Percentiles rank a stretch among this genome's conserved stretches.
phyloP scores from a whole-genome alignment of 1,139 yeast species.

The Debaryomyces sp. region DNA sequence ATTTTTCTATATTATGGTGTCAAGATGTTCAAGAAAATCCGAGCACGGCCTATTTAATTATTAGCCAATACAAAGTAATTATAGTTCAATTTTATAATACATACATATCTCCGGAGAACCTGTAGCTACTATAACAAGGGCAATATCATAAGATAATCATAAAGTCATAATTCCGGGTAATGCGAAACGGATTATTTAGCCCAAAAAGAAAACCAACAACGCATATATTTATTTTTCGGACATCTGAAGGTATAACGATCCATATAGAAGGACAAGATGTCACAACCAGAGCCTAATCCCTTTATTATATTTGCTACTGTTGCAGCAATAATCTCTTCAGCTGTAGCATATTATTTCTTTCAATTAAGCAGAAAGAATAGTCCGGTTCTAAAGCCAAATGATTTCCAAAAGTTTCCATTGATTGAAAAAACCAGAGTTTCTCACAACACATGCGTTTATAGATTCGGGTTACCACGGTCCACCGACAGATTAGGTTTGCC shows the following conservation, averaged over 20 bases:
- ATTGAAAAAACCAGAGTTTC: slow-evolving; percentile 76
- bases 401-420: slow-evolving; percentile 80
- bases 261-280: slow-evolving; percentile 7
- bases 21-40: neutral
- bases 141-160: neutral
- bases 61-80: neutral
- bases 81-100: neutral
- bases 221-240: slow-evolving; percentile 1
- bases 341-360: slow-evolving; percentile 40
- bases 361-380: slow-evolving; percentile 42
- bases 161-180: slow-evolving; percentile 9
- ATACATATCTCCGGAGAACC: neutral
- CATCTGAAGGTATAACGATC: neutral
- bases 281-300: slow-evolving; percentile 38
- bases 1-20: neutral
- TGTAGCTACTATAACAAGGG: neutral
- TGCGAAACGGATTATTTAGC: neutral
- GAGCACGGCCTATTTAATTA: neutral
- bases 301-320: slow-evolving; percentile 42
- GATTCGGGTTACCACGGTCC: slow-evolving; percentile 80
- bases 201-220: slow-evolving; percentile 1
- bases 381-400: slow-evolving; percentile 64
- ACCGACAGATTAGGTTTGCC: slow-evolving; percentile 85
- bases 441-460: slow-evolving; percentile 82
- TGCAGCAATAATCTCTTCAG: slow-evolving; percentile 42